Conservation (phyloP, 257 asterid species). For the Rehmannia glutinosa region DNA sequence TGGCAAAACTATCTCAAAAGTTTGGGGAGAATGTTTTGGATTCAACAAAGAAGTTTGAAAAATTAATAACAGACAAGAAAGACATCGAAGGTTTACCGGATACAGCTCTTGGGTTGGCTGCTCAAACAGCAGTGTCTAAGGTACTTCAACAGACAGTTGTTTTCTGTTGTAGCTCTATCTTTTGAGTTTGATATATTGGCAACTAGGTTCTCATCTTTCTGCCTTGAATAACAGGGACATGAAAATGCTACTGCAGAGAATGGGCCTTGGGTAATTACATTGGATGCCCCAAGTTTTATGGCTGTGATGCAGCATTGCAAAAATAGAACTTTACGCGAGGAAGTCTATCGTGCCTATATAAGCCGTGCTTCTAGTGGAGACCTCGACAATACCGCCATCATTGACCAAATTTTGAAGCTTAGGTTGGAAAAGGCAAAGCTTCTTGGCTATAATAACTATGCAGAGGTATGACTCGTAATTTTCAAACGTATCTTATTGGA, state of each 20-base stretch:
- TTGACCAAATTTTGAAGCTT: conserved; percentile 86
- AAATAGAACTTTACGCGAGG: conserved; percentile 87
- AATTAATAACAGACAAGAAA: conserved; percentile 78
- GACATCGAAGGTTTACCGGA: conserved; percentile 90
- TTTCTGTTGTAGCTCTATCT: conserved; percentile 1
- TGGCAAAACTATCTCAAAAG: conserved; percentile 79
- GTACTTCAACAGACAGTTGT: conserved; percentile 27
- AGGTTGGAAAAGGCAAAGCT: conserved; percentile 92
- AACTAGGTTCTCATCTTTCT: conserved; percentile 7
- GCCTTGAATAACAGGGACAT: conserved; percentile 61
- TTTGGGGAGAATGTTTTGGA: conserved; percentile 94
- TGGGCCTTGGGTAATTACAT: conserved; percentile 94
- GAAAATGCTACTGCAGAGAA: conserved; percentile 87
- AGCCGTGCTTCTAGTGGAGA: conserved; percentile 95
- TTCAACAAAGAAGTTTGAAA: conserved; percentile 93
- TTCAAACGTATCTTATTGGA: neutral
- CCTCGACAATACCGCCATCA: conserved; percentile 72
- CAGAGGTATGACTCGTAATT: conserved; percentile 54
- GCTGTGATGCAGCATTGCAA: conserved; percentile 91
- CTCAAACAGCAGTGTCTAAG: conserved; percentile 97
- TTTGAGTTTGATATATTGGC: conserved; percentile 4
- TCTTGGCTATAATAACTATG: conserved; percentile 90
- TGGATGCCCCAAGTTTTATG: conserved; percentile 90
- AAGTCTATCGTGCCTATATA: conserved; percentile 84
- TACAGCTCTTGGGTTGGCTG: conserved; percentile 90